Evolutionary conservation across 306 rosid species (phyloP).

Genomic region (Medicago arabica): DNA sequence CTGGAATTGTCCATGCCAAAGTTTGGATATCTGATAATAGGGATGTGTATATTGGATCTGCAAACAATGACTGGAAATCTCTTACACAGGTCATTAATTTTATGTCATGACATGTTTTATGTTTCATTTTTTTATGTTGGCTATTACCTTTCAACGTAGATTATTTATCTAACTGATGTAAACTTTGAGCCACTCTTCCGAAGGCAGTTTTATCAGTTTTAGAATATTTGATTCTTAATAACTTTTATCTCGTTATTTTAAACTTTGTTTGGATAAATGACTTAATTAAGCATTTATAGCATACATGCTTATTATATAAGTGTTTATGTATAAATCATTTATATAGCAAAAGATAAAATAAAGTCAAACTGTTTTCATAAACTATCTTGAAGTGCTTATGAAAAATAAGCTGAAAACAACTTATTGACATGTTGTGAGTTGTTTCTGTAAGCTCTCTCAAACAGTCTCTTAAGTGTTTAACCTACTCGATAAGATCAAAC

Average conservation of each 20-base stretch:
- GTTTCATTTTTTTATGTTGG: constrained; percentile 5
- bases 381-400: background rate
- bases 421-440: background rate
- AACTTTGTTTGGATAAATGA: too few species aligned
- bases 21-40: constrained; percentile 88
- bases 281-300: too few species aligned
- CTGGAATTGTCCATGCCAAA: constrained; percentile 92
- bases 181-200: too few species aligned
- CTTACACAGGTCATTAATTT: constrained; percentile 73
- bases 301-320: background rate
- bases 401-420: too few species aligned
- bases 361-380: background rate
- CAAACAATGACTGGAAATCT: constrained; percentile 97
- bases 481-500: background rate
- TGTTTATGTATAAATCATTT: background rate
- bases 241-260: too few species aligned
- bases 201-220: too few species aligned
- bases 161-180: background rate
- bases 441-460: background rate
- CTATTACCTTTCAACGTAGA: constrained; percentile 16
- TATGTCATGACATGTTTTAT: background rate
- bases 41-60: constrained; percentile 87
- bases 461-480: background rate
- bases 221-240: too few species aligned
- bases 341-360: background rate